Conservation (phyloP, 2,329 filamentous ascomycete species). For the Cytospora mali region DNA sequence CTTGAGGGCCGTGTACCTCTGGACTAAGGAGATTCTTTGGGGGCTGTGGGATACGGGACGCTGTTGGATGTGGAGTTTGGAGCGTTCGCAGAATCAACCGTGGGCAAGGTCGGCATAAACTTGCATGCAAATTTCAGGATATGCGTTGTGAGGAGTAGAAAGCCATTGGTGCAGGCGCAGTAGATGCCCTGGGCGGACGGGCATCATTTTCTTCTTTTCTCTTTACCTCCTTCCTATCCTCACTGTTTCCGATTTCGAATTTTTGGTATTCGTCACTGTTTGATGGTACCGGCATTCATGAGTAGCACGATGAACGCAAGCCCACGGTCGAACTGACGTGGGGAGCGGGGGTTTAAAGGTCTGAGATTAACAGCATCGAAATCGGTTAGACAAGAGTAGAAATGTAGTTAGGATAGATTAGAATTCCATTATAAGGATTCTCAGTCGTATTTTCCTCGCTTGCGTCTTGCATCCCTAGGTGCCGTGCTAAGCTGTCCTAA, state of each 20-base stretch:
- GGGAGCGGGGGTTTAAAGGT: no score
- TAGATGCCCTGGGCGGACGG: neutral
- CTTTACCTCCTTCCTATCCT: neutral
- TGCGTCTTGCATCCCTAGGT: neutral
- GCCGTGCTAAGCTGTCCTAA: neutral
- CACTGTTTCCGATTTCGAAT: neutral
- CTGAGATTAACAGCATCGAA: neutral
- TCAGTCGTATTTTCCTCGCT: neutral
- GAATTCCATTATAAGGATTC: neutral
- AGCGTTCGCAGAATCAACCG: neutral
- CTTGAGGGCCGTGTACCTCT: slow-evolving; percentile 56
- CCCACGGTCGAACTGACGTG: neutral
- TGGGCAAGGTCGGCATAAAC: neutral
- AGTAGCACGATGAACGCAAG: neutral
- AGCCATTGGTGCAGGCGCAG: neutral
- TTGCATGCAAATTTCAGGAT: neutral
- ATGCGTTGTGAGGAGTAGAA: neutral
- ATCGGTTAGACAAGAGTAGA: neutral
- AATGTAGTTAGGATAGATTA: neutral
- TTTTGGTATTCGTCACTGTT: neutral
- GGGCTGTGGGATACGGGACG: neutral
- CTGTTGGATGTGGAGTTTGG: neutral
- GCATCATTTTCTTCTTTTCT: no score
- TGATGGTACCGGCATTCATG: neutral
- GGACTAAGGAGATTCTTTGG: neutral